Evolutionary conservation across 1,284 basidiomycete genomes (phyloP).

Genomic region (Trametes sp.): DNA sequence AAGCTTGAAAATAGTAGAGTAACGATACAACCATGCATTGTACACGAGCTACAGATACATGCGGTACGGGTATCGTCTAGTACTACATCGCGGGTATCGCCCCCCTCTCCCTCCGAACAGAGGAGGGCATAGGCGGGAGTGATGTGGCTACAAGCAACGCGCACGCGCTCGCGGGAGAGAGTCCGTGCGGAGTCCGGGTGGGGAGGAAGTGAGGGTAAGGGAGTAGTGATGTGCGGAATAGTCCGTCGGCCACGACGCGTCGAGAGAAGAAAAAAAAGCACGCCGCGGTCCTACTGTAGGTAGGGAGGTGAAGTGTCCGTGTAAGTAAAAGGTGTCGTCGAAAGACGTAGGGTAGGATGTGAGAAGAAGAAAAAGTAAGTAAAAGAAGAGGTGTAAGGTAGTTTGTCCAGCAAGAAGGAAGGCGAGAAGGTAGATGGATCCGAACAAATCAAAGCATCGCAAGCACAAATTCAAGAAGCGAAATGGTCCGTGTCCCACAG

Average conservation of each 20-base stretch:
- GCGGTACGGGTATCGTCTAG: slow-evolving; percentile 25
- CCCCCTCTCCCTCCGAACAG: not conserved
- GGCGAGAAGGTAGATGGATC: slow-evolving; percentile 16
- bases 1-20: no score
- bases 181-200: slow-evolving; percentile 20
- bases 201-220: slow-evolving; percentile 7
- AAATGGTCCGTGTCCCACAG: slow-evolving; percentile 31
- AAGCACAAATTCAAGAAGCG: slow-evolving; percentile 11
- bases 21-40: slow-evolving; percentile 21
- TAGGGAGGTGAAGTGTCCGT: slow-evolving; percentile 1
- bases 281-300: slow-evolving; percentile 14
- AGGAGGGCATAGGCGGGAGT: not conserved
- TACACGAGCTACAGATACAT: slow-evolving; percentile 26
- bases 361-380: slow-evolving; percentile 4
- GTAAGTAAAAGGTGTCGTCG: slow-evolving; percentile 8
- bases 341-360: slow-evolving; percentile 7
- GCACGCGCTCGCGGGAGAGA: slow-evolving; percentile 13
- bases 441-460: slow-evolving; percentile 21
- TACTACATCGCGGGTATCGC: slow-evolving; percentile 20
- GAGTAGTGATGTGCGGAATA: slow-evolving; percentile 26
- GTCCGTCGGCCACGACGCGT: slow-evolving; percentile 20
- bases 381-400: slow-evolving; percentile 32
- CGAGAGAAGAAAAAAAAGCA: slow-evolving; percentile 16
- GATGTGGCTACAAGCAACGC: slow-evolving; percentile 30
- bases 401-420: slow-evolving; percentile 36